Base-by-base conservation (phyloP, 108 stramenopile species). In the Conticribra guillardii region DNA sequence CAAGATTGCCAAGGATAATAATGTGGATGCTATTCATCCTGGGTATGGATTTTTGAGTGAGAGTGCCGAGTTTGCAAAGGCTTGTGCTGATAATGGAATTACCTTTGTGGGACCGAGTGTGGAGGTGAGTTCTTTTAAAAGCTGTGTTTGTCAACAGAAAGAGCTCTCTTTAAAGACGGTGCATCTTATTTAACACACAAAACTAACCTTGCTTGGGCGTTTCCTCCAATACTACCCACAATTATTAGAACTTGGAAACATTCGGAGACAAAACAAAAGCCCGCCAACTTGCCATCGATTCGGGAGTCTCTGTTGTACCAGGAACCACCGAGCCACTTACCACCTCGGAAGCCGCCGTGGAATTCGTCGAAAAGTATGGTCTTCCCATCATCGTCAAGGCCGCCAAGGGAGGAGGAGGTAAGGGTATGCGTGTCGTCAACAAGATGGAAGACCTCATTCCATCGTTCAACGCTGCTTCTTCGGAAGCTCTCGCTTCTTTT, bases 301-400 rank as follows among this genome's bases (percentile, higher is more conserved):
- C 79, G 1, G 68, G 73, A 21, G 79, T 80, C 26, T 65, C 60
- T 28, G 79, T 80, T n/a, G 79, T 71, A 2, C 80, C 80, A 41
- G 80, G 80, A 24, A 79, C 78, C 26, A 34, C 70, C 21, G 67
- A 37, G 24, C 64, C 78, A 15, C 54, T 79, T 3, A 79, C 78
- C 22, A 67, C 70, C 23, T 48, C 66, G 47, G 63, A 73, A 47
- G 73, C 73, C 16, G 89, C 89, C 19, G 79, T 83, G 27, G 60
- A 37, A 21, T 77, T 95, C 52, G 84, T 90, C 18, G 71, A 80
- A 18, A 80, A 95, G 28, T 87, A 93, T 31, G 92, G 94, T 15
- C 90, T 91, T 64, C 94, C 94, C 18, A 89, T 95, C 9, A 95
- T 95, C 87, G 87, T 95, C 82, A 95, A 95, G 81, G 94, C 94